phyloP scores from a whole-genome alignment of 192 early-diverging fungal species.

The Dissophora ornata region DNA sequence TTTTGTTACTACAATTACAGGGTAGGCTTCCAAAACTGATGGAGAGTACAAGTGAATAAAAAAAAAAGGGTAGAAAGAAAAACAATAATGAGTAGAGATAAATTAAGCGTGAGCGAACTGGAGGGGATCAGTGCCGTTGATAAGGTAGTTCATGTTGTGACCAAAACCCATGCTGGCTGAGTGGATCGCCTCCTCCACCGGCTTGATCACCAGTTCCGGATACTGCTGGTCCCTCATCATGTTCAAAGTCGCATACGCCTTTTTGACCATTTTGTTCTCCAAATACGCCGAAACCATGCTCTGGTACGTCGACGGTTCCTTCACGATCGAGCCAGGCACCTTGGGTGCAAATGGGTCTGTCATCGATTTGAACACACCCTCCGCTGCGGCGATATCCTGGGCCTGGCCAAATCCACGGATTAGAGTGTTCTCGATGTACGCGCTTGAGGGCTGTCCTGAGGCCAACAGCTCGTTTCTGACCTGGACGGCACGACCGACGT shows the following conservation, averaged over 20 bases:
- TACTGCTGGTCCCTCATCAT: constrained; percentile 46
- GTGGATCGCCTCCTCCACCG: constrained; percentile 46
- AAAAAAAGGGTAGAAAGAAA: neutral
- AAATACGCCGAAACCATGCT: constrained; percentile 67
- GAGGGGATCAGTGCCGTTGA: neutral
- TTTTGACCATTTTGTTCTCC: constrained; percentile 51
- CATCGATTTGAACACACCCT: constrained; percentile 62
- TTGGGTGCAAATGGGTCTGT: constrained; percentile 49
- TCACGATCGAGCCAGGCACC: constrained; percentile 39
- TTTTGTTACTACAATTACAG: neutral
- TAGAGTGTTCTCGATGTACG: constrained; percentile 70
- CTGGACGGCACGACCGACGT: constrained; percentile 55
- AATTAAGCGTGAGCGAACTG: constrained; percentile 1
- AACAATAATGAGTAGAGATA: neutral
- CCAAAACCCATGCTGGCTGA: neutral
- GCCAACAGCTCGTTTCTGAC: constrained; percentile 58
- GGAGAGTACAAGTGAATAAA: neutral
- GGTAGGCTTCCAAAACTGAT: too few species aligned
- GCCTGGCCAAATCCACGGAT: constrained; percentile 66
- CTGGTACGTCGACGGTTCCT: constrained; percentile 70
- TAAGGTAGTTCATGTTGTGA: neutral
- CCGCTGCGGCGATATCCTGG: constrained; percentile 52
- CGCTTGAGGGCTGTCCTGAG: constrained; percentile 52
- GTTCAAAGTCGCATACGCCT: constrained; percentile 42
- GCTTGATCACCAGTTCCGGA: constrained; percentile 48